Conservation (phyloP, 305 asterid species). For the Solanum chacoense region DNA sequence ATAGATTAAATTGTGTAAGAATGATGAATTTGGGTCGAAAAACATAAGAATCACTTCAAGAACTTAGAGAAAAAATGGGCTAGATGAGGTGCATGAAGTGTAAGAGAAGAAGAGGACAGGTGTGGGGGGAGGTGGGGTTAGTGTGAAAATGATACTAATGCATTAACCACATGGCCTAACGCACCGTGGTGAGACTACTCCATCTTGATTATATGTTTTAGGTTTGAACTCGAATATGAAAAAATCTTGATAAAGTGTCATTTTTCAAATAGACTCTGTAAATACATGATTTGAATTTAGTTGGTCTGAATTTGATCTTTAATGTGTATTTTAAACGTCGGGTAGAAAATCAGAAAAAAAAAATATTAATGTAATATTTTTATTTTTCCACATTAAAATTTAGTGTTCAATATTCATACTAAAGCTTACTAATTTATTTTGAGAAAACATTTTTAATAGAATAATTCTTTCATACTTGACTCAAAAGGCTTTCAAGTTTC, state of each 20-base stretch:
- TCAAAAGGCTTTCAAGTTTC: rapidly evolving
- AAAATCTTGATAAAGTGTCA: too few species aligned
- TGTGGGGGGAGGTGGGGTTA: background rate
- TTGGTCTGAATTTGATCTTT: too few species aligned
- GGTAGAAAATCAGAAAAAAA: too few species aligned
- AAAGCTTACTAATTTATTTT: background rate
- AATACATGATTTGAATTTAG: too few species aligned
- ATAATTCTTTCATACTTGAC: background rate
- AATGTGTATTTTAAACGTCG: too few species aligned
- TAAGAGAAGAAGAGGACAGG: background rate
- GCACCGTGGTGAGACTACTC: rapidly evolving
- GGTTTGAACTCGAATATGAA: rapidly evolving
- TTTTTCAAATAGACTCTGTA: background rate
- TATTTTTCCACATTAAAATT: rapidly evolving
- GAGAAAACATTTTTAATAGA: rapidly evolving
- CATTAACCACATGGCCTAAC: rapidly evolving
- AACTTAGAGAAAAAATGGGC: background rate
- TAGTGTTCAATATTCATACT: too few species aligned
- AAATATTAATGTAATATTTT: too few species aligned
- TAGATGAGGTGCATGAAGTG: background rate
- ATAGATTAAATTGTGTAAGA: background rate
- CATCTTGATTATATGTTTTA: rapidly evolving
- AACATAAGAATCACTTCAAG: background rate
- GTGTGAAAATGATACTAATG: background rate
- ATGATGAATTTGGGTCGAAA: background rate